These are phyloP conservation scores for Thraustochytrium sp. DNA, from an alignment of 352 stramenopile species.

Conservation along the genomic window DNA sequence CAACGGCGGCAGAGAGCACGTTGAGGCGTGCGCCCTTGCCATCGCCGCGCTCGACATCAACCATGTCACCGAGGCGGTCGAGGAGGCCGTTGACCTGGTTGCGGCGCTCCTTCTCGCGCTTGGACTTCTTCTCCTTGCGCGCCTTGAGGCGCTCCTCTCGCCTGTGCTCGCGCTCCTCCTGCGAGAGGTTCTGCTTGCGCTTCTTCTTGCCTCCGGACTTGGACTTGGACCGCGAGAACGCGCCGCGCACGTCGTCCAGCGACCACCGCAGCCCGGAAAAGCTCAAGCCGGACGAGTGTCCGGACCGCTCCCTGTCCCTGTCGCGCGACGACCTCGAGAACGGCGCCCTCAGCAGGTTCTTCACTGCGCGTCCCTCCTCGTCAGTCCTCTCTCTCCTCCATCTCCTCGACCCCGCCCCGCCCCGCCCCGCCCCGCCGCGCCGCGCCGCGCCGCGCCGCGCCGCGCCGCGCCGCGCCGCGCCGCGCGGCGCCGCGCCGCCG, in stretches of 20 bases:
- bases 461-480: background rate
- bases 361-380: background rate
- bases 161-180: conserved; percentile 16
- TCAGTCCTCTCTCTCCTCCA: background rate
- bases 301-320: background rate
- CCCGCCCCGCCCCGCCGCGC: background rate
- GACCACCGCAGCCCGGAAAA: conserved; percentile 31
- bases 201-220: background rate
- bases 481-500: background rate
- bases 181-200: background rate
- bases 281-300: background rate
- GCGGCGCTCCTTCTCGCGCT: conserved; percentile 35
- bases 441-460: too few relatives aligned
- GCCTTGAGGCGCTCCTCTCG: conserved; percentile 14
- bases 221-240: conserved; percentile 1
- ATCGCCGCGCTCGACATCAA: background rate
- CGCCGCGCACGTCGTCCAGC: background rate
- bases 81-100: conserved; percentile 19
- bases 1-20: background rate
- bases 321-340: background rate
- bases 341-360: conserved; percentile 22
- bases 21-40: background rate
- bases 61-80: conserved; percentile 8
- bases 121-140: conserved; percentile 38
- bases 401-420: background rate